Conservation (phyloP, 345 rosid species). For the Atalantia buxifolia region DNA sequence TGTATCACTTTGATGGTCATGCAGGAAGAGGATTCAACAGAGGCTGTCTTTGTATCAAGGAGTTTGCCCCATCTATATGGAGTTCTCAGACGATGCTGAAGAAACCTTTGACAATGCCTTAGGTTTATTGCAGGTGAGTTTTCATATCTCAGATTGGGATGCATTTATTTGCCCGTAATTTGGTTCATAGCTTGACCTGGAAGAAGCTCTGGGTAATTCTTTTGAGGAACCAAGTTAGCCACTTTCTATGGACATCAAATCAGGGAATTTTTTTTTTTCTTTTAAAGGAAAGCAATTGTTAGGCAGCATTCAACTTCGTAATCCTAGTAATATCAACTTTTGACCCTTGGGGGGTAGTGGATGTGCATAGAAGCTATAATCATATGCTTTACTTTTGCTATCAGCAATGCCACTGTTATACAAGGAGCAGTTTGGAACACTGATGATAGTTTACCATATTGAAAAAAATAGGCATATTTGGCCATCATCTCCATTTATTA, state of each 20-base stretch:
- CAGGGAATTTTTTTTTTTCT: too few species aligned
- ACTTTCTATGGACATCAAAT: neutral
- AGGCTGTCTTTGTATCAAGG: constrained; percentile 94
- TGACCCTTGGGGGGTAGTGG: neutral
- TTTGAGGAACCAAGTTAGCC: neutral
- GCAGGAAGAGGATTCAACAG: constrained; percentile 84
- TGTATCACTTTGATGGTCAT: constrained; percentile 20
- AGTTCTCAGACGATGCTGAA: constrained; percentile 94
- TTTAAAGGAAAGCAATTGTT: neutral
- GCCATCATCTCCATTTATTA: neutral
- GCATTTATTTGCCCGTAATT: neutral
- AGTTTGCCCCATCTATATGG: constrained; percentile 86
- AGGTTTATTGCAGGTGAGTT: constrained; percentile 61
- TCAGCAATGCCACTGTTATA: neutral
- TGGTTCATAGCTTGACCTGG: neutral
- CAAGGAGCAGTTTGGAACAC: neutral
- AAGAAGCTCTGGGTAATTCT: neutral
- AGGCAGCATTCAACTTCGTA: neutral
- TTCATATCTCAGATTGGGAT: neutral
- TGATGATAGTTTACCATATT: neutral
- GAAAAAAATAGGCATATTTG: neutral
- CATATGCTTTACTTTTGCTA: neutral
- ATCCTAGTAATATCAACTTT: neutral
- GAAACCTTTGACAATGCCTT: constrained; percentile 78
- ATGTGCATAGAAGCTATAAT: neutral